phyloP scores from a whole-genome alignment of 805 yeast species.

The Candida nanaspora region DNA sequence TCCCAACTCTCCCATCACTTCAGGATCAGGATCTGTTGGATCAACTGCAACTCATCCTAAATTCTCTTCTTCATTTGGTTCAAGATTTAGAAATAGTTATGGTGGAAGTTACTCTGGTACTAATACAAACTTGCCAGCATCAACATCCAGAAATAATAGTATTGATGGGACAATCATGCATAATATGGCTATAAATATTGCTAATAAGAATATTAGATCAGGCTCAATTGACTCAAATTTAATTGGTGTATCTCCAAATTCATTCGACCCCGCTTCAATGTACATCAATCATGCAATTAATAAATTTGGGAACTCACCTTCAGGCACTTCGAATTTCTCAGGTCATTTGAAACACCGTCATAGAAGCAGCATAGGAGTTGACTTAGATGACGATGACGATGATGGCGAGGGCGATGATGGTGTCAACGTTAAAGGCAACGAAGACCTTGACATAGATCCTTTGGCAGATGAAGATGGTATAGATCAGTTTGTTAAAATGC shows the following conservation, averaged over 20 bases:
- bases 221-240: conserved; percentile 13
- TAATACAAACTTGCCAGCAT: conserved; percentile 9
- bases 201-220: background rate
- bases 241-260: background rate
- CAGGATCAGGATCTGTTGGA: conserved; percentile 8
- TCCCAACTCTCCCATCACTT: conserved; percentile 6
- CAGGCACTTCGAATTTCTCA: background rate
- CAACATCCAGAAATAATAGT: conserved; percentile 21
- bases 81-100: conserved; percentile 28
- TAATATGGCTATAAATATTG: background rate
- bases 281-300: background rate
- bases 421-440: conserved; percentile 1
- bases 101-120: conserved; percentile 15
- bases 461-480: conserved; percentile 27
- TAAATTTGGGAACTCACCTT: background rate
- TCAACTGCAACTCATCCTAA: conserved; percentile 35
- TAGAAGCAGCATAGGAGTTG: background rate
- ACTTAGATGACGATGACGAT: conserved; percentile 2
- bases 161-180: conserved; percentile 13
- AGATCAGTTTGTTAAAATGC: conserved; percentile 26
- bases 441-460: background rate
- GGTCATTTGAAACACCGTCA: background rate
- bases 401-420: background rate
- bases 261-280: background rate
- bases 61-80: conserved; percentile 68